These are phyloP conservation scores for Botrytis cinerea DNA, from an alignment of 2,329 filamentous ascomycete species.

Conservation along the genomic window DNA sequence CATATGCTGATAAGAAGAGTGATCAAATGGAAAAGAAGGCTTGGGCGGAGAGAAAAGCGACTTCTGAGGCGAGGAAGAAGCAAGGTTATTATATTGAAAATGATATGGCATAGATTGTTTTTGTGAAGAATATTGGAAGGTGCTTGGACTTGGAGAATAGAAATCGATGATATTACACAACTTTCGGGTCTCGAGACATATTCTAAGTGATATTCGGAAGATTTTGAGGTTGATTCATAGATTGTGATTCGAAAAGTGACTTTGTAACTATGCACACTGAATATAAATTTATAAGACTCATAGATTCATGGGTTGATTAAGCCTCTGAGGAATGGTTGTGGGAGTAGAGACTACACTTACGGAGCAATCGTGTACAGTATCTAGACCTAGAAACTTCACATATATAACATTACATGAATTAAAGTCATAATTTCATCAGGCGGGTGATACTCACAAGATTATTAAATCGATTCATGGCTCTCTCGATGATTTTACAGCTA, in stretches of 20 bases:
- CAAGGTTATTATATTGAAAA: not conserved
- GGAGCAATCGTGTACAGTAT: too few species aligned
- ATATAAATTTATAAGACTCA: not conserved
- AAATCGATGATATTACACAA: not conserved
- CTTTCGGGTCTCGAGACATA: not conserved
- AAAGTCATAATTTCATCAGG: too few species aligned
- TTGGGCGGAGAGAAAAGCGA: not conserved
- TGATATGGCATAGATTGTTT: not conserved
- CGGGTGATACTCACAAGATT: too few species aligned
- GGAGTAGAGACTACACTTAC: too few species aligned
- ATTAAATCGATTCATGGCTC: too few species aligned
- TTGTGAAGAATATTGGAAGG: not conserved
- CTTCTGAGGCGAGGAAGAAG: not conserved
- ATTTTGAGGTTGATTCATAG: not conserved
- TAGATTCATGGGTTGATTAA: too few species aligned
- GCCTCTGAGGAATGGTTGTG: too few species aligned
- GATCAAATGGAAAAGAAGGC: too few species aligned
- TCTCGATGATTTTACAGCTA: too few species aligned
- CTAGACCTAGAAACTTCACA: too few species aligned
- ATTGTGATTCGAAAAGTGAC: rapidly evolving
- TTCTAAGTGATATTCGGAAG: not conserved
- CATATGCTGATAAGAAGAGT: not conserved
- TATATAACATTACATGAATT: too few species aligned
- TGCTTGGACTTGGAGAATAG: not conserved
- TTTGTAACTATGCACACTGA: not conserved